Evolutionary conservation across 305 asterid genomes (phyloP), one percentile per base, ranked within the genome.

Genomic region (Petunia hybrid): DNA sequence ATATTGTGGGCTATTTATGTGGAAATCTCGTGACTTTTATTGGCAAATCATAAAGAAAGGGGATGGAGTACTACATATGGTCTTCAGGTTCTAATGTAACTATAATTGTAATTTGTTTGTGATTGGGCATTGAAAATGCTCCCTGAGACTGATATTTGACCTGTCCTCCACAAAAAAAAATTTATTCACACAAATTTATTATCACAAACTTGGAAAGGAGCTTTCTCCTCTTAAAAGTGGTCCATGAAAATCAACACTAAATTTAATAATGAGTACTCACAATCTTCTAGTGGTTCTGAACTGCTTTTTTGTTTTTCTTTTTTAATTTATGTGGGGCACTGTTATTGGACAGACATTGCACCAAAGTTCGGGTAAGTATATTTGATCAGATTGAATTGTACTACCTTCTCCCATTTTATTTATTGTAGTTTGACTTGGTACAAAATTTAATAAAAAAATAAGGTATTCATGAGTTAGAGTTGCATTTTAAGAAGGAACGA

Each of bases 81-180:
- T 22, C 31, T 22, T 22, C 8, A 68, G 8, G 57, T 68, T 68
- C 57, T 43, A 43, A 42, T 68, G 56, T 68, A 39, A 16, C 57
- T 2, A 0, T 43, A 68, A 68, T 48, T 48, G 31, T 48, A 0
- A 48, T 68, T 68, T 68, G 40, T 4, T 43, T 69, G 76, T 8
- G 16, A 68, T 68, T 41, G 4, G 76, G 57, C 16, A 43, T 68
- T 46, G 63, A 79, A 65, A 65, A 41, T 42, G 77, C 62, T 35
- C 70, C 63, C 65, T 82, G 63, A 65, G 70, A 42, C 56, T 68
- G 7, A 76, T 43, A 56, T 55, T 41, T 13, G 56, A 13, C 51
- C 43, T 69, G 16, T 2, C 60, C 36, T 51, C 56, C 39, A 31
- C 53, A 61, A 77, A 36, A 12, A 13, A 82, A 45, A 45, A 40